Percentiles rank a stretch among this genome's conserved stretches.
Conservation (phyloP, 108 stramenopile species). For the Pseudonitzschia pungens region DNA sequence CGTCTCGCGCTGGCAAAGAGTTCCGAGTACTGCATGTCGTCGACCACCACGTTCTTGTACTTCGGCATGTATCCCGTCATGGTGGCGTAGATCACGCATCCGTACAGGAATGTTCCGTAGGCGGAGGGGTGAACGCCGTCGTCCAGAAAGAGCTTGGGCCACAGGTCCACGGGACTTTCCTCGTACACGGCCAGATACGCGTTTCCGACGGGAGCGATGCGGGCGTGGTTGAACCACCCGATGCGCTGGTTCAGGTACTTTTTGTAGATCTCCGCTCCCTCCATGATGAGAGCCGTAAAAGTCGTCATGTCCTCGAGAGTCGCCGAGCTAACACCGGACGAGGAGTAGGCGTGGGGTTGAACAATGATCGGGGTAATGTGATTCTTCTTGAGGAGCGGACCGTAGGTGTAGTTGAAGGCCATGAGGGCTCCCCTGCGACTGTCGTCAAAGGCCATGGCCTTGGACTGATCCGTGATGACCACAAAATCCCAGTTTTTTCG, state of each 20-base stretch:
- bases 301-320: conserved; percentile 45
- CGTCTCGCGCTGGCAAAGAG: conserved; percentile 38
- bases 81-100: conserved; percentile 47
- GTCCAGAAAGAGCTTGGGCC: conserved; percentile 40
- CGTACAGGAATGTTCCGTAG: conserved; percentile 48
- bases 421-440: conserved; percentile 35
- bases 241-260: conserved; percentile 29
- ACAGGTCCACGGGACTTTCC: conserved; percentile 41
- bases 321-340: conserved; percentile 39
- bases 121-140: conserved; percentile 53
- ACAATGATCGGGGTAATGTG: conserved; percentile 48
- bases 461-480: conserved; percentile 50
- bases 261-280: conserved; percentile 45
- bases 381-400: conserved; percentile 31
- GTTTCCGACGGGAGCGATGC: conserved; percentile 52
- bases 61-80: conserved; percentile 49
- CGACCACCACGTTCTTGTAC: conserved; percentile 20
- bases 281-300: conserved; percentile 46
- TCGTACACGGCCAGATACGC: conserved; percentile 58
- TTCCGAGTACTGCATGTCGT: conserved; percentile 24
- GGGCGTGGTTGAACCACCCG: conserved; percentile 21
- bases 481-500: conserved; percentile 44
- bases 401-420: conserved; percentile 43
- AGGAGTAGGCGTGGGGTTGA: conserved; percentile 49
- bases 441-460: conserved; percentile 39